phyloP scores from a whole-genome alignment of 2,329 filamentous ascomycete species.

The Monosporascus ibericus region DNA sequence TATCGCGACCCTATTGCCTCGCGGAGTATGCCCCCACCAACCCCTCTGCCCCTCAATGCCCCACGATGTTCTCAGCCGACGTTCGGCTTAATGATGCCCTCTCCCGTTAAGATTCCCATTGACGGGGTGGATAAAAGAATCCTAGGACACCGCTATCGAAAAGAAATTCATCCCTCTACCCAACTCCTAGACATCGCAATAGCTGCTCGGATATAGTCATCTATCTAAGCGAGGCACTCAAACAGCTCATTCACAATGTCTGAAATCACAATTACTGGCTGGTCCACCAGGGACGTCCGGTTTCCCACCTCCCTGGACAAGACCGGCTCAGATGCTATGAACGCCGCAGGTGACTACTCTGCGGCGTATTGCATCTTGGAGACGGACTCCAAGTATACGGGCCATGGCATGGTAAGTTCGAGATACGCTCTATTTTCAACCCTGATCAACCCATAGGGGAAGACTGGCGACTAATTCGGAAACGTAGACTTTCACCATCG shows the following conservation, averaged over 20 bases:
- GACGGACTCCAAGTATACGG: slow-evolving; percentile 65
- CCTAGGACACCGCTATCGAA: not conserved
- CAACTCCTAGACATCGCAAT: not conserved
- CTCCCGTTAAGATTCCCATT: not conserved
- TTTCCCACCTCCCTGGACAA: slow-evolving; percentile 92
- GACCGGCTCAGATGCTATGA: slow-evolving; percentile 97
- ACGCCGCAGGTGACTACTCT: slow-evolving; percentile 87
- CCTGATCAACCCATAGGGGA: not conserved
- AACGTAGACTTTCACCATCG: slow-evolving; percentile 69
- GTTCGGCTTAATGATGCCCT: not conserved
- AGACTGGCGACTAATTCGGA: slow-evolving; percentile 7
- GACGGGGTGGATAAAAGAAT: not conserved
- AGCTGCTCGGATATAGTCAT: not conserved
- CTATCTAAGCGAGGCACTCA: not conserved
- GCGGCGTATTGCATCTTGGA: slow-evolving; percentile 89
- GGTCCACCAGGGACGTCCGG: slow-evolving; percentile 66
- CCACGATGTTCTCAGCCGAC: not conserved
- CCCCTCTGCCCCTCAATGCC: not conserved
- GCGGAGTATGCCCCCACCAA: not conserved
- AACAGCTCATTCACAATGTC: slow-evolving; percentile 28
- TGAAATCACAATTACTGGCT: slow-evolving; percentile 67
- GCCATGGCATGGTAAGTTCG: slow-evolving; percentile 67
- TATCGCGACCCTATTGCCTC: slow-evolving; percentile 1
- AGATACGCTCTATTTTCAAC: not conserved
- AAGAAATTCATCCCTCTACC: not conserved